phyloP scores from a whole-genome alignment of 441 rosid species.

The Pelargonium australe region DNA sequence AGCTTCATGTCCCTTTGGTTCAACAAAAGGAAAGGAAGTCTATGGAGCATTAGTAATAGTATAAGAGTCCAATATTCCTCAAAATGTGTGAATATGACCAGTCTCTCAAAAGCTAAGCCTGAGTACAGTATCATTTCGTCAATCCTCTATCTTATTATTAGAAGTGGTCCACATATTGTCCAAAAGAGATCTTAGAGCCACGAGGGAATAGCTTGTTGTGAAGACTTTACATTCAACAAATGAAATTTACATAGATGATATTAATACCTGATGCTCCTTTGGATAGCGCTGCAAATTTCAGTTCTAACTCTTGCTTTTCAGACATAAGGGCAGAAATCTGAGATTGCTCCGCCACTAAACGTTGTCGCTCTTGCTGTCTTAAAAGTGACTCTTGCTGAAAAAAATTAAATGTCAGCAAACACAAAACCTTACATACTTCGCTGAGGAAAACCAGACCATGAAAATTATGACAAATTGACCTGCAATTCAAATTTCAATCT shows the following conservation, averaged over 20 bases:
- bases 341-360: slow-evolving; percentile 55
- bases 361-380: slow-evolving; percentile 64
- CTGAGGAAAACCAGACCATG: slow-evolving; percentile 1
- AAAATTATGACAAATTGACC: slow-evolving; percentile 37
- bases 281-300: slow-evolving; percentile 45
- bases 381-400: slow-evolving; percentile 53
- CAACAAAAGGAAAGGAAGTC: not conserved
- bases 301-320: slow-evolving; percentile 76
- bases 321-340: slow-evolving; percentile 50
- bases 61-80: not conserved
- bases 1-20: not conserved
- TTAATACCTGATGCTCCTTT: slow-evolving; percentile 51
- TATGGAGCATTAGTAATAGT: not conserved
- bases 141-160: not conserved
- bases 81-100: not conserved
- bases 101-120: not conserved
- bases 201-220: not conserved
- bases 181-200: not conserved
- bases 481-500: slow-evolving; percentile 54
- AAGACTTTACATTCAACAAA: not conserved
- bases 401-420: slow-evolving; percentile 27
- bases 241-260: slow-evolving; percentile 18
- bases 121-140: not conserved
- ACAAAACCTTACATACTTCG: slow-evolving; percentile 14
- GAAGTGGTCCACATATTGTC: not conserved